These are phyloP conservation scores for Neofusicoccum cordaticola DNA, from an alignment of 2,329 filamentous ascomycete genomes.

Conservation along the genomic window DNA sequence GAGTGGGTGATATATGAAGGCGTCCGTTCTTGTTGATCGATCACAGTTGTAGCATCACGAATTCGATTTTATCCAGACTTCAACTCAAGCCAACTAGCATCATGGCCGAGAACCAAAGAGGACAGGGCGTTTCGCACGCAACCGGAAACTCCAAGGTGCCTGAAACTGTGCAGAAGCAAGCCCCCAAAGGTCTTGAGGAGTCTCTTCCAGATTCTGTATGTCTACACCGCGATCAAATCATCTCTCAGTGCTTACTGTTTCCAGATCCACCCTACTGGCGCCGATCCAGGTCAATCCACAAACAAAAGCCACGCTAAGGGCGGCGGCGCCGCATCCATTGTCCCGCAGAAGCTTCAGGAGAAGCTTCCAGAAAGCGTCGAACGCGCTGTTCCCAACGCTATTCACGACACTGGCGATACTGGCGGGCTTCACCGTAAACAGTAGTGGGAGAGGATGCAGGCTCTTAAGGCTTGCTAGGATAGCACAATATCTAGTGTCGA, in stretches of 20 bases:
- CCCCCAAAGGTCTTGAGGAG: slow-evolving; percentile 38
- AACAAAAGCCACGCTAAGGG: slow-evolving; percentile 40
- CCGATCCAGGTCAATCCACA: slow-evolving; percentile 29
- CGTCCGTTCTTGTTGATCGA: too few relatives aligned
- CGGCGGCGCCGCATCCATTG: slow-evolving; percentile 24
- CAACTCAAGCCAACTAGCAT: not conserved
- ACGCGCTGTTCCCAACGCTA: slow-evolving; percentile 41
- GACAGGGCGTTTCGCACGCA: slow-evolving; percentile 44
- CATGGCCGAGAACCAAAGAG: slow-evolving; percentile 30
- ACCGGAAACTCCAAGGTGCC: slow-evolving; percentile 40
- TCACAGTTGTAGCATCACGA: too few relatives aligned
- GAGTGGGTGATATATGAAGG: too few relatives aligned
- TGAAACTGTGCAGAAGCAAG: slow-evolving; percentile 38
- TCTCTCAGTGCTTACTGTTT: not conserved
- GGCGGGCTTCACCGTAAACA: slow-evolving; percentile 11
- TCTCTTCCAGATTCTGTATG: slow-evolving; percentile 37
- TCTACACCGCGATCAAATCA: too few relatives aligned
- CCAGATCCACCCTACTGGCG: slow-evolving; percentile 38
- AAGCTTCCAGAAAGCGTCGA: slow-evolving; percentile 45
- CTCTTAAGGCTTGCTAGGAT: too few relatives aligned
- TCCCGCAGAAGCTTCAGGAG: slow-evolving; percentile 45
- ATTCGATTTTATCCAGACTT: not conserved
- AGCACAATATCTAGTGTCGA: too few relatives aligned
- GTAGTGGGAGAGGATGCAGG: not conserved
- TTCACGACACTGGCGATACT: slow-evolving; percentile 41